These are phyloP conservation scores for Metschnikowia gelsemii DNA, from an alignment of 805 yeast genomes.

Conservation along the genomic window DNA sequence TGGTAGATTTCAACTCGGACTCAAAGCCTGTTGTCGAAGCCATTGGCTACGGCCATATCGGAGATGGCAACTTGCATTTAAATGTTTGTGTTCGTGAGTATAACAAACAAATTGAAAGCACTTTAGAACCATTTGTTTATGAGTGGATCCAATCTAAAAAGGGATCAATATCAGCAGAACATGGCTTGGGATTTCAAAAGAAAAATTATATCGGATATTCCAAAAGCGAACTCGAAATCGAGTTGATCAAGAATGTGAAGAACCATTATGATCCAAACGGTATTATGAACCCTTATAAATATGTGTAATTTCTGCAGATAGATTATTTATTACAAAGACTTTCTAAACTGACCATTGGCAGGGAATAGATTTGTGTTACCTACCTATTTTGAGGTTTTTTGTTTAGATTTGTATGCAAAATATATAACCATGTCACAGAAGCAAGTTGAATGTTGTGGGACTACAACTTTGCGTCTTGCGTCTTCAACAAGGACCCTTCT, in stretches of 20 bases:
- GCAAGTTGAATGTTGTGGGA: no score
- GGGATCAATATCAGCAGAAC: constrained; percentile 96
- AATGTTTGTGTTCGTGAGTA: constrained; percentile 89
- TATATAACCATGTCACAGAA: no score
- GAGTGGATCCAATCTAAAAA: constrained; percentile 74
- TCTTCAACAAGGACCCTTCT: constrained; percentile 36
- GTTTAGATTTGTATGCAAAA: no score
- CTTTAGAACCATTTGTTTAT: constrained; percentile 90
- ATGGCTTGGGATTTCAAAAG: constrained; percentile 97
- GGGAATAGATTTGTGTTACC: no score
- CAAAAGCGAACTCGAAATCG: constrained; percentile 68
- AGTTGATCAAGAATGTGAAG: constrained; percentile 76
- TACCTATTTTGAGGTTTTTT: no score
- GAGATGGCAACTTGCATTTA: constrained; percentile 94
- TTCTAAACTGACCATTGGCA: no score
- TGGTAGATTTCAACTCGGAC: constrained; percentile 60
- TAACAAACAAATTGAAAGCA: constrained; percentile 71
- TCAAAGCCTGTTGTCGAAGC: constrained; percentile 81
- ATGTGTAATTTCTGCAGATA: constrained; percentile 37
- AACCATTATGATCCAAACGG: constrained; percentile 85
- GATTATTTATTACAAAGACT: background rate
- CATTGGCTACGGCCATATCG: constrained; percentile 97
- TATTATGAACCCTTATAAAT: constrained; percentile 93
- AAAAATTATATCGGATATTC: constrained; percentile 84
- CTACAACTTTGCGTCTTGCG: constrained; percentile 23